These are phyloP conservation scores for Populus ilicifolia DNA, from an alignment of 345 rosid genomes.

Conservation along the genomic window DNA sequence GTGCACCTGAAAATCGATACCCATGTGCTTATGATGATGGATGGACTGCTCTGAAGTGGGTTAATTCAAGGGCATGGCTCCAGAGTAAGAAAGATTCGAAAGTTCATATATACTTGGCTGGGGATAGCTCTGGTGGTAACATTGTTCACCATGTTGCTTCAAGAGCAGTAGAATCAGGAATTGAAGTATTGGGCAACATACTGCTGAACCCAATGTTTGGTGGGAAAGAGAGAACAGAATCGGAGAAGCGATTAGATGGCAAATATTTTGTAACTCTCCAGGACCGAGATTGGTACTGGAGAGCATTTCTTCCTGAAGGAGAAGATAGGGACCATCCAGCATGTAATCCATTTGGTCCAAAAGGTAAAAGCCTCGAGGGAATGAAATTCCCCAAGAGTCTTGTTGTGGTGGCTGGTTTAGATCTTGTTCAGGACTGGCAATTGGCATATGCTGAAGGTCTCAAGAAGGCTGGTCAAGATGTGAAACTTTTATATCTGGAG, in stretches of 20 bases:
- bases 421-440: slow-evolving; percentile 83
- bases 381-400: slow-evolving; percentile 71
- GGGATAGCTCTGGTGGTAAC: slow-evolving; percentile 94
- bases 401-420: slow-evolving; percentile 86
- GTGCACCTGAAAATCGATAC: slow-evolving; percentile 76
- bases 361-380: slow-evolving; percentile 50
- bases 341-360: slow-evolving; percentile 77
- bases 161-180: slow-evolving; percentile 61
- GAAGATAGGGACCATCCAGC: slow-evolving; percentile 89
- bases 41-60: slow-evolving; percentile 80
- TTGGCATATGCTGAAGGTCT: slow-evolving; percentile 69
- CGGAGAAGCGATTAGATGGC: slow-evolving; percentile 76
- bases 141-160: slow-evolving; percentile 77
- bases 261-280: slow-evolving; percentile 67
- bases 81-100: slow-evolving; percentile 59
- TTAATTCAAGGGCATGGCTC: slow-evolving; percentile 70
- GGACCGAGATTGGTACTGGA: slow-evolving; percentile 93
- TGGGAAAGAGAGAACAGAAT: slow-evolving; percentile 72
- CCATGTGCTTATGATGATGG: slow-evolving; percentile 94
- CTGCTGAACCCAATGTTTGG: slow-evolving; percentile 90
- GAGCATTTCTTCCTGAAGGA: slow-evolving; percentile 75
- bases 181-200: slow-evolving; percentile 60
- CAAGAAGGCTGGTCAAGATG: slow-evolving; percentile 61
- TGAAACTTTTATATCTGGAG: slow-evolving; percentile 59
- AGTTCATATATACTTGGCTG: slow-evolving; percentile 75